Conservation (phyloP, 2,329 filamentous ascomycete species). For the Calonectria multiphialidica region DNA sequence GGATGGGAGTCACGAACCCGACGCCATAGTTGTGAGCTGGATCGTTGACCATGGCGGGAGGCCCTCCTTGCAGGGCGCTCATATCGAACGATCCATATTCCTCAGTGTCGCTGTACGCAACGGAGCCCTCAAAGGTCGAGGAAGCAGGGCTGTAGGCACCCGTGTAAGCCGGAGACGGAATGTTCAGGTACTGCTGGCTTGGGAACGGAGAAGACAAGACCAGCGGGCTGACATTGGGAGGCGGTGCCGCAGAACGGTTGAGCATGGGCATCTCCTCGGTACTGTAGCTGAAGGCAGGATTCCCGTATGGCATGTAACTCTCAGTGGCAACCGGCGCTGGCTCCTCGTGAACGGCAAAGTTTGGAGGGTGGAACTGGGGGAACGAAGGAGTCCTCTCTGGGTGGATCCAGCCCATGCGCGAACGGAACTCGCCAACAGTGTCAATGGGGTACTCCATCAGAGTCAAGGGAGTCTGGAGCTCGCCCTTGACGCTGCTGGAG, state of each 20-base stretch:
- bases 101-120: conserved; percentile 73
- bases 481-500: conserved; percentile 66
- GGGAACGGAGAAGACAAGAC: conserved; percentile 68
- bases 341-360: conserved; percentile 64
- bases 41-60: conserved; percentile 61
- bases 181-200: conserved; percentile 69
- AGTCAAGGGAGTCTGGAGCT: conserved; percentile 71
- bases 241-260: conserved; percentile 56
- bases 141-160: conserved; percentile 72
- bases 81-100: conserved; percentile 66
- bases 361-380: conserved; percentile 69
- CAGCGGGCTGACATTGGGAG: conserved; percentile 65
- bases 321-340: conserved; percentile 55
- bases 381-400: conserved; percentile 71
- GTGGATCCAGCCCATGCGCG: conserved; percentile 75
- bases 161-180: conserved; percentile 72
- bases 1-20: conserved; percentile 74
- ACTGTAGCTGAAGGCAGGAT: conserved; percentile 73
- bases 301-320: conserved; percentile 66
- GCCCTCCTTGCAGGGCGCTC: conserved; percentile 55
- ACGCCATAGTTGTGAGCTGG: conserved; percentile 56
- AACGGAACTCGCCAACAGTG: conserved; percentile 76
- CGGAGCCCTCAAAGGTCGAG: conserved; percentile 72
- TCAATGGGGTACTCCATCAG: conserved; percentile 82
- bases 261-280: conserved; percentile 71